Evolutionary conservation across 2,329 filamentous ascomycete species (phyloP).

Genomic region (Parastagonospora nodorum): DNA sequence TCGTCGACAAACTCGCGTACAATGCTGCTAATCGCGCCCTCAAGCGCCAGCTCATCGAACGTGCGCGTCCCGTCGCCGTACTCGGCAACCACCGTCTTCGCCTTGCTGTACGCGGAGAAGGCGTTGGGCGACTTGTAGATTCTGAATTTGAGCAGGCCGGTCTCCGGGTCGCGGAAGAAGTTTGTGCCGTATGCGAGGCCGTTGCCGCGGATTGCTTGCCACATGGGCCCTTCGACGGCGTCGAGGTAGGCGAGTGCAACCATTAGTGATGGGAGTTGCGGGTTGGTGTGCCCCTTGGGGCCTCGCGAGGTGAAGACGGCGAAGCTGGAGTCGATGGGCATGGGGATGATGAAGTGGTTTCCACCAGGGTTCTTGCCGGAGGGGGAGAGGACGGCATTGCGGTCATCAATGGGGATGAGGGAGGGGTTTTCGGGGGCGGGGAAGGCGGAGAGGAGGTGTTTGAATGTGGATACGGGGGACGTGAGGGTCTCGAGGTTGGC

Average conservation of each 20-base stretch:
- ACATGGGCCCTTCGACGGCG: slow-evolving; percentile 89
- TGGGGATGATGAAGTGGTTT: slow-evolving; percentile 79
- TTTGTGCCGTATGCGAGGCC: slow-evolving; percentile 89
- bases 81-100: slow-evolving; percentile 73
- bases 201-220: slow-evolving; percentile 89
- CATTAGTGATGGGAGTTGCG: slow-evolving; percentile 79
- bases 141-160: slow-evolving; percentile 79
- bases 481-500: slow-evolving; percentile 77
- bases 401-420: slow-evolving; percentile 72
- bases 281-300: slow-evolving; percentile 74
- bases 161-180: slow-evolving; percentile 78
- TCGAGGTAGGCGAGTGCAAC: slow-evolving; percentile 92
- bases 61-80: slow-evolving; percentile 72
- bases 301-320: slow-evolving; percentile 76
- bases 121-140: slow-evolving; percentile 91
- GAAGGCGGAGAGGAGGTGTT: slow-evolving; percentile 58
- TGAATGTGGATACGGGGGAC: slow-evolving; percentile 80
- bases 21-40: slow-evolving; percentile 88
- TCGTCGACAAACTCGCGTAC: slow-evolving; percentile 87
- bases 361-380: slow-evolving; percentile 77
- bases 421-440: slow-evolving; percentile 57
- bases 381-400: slow-evolving; percentile 72
- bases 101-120: slow-evolving; percentile 81
- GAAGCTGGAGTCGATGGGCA: slow-evolving; percentile 93
- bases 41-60: slow-evolving; percentile 81